Conservation (phyloP, 73 alveolate genomes). For the Symbiodinium natans region DNA sequence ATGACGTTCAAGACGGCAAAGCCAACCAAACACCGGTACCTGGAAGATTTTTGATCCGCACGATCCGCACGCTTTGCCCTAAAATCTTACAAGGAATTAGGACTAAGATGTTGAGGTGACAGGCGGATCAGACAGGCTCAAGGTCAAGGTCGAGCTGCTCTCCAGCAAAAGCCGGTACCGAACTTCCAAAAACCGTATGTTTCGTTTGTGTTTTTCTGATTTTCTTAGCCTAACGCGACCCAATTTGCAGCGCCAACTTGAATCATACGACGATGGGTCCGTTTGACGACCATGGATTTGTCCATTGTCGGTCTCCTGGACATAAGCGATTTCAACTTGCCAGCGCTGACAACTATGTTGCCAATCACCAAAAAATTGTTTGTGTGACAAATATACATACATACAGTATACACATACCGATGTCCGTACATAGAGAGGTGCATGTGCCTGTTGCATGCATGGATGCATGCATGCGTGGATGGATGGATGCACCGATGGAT, state of each 20-base stretch:
- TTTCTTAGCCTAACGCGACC: not conserved
- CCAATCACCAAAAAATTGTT: not conserved
- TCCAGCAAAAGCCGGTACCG: too few species aligned
- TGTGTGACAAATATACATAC: not conserved
- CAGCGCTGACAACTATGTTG: not conserved
- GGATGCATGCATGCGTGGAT: too few species aligned
- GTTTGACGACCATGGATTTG: not conserved
- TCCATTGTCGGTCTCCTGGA: not conserved
- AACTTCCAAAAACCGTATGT: too few species aligned
- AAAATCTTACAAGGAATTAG: not conserved
- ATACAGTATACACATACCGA: not conserved
- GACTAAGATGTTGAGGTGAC: not conserved
- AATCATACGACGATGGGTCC: not conserved
- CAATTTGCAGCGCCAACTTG: not conserved
- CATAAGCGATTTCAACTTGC: not conserved
- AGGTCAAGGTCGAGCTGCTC: too few species aligned
- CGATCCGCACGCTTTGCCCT: not conserved
- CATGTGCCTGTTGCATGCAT: not conserved
- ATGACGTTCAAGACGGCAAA: not conserved
- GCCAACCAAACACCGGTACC: conserved; percentile 19
- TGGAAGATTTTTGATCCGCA: not conserved
- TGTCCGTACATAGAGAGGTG: not conserved
- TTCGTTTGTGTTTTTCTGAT: too few species aligned
- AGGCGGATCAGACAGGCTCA: too few species aligned
- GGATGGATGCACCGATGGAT: not conserved